A percentile compares a stretch with the other conserved stretches of the same genome.
Conservation (phyloP, 148 eudicot species). For the Linanthus parryae region DNA sequence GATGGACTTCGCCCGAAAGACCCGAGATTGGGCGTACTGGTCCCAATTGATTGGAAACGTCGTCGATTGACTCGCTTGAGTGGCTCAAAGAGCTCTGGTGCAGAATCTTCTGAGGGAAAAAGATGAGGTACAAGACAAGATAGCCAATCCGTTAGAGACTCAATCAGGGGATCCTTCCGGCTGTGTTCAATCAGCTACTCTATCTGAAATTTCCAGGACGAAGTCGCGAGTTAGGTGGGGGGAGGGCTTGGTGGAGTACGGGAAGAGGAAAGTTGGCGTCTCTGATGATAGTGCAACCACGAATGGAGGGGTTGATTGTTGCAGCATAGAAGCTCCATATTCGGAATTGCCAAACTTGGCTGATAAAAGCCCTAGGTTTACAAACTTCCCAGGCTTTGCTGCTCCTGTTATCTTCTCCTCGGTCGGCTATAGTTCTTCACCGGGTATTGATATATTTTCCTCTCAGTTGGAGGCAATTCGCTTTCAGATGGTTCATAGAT, state of each 20-base stretch:
- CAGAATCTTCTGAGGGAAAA: conserved; percentile 37
- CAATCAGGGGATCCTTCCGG: conserved; percentile 50
- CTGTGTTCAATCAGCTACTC: conserved; percentile 26
- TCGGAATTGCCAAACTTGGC: conserved; percentile 28
- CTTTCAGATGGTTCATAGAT: too few relatives aligned
- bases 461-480: too few relatives aligned
- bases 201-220: conserved; percentile 56
- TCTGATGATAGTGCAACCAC: conserved; percentile 48
- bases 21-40: conserved; percentile 45
- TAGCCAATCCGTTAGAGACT: conserved; percentile 32
- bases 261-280: conserved; percentile 75
- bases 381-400: conserved; percentile 56
- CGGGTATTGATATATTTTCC: too few relatives aligned
- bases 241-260: conserved; percentile 88
- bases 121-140: conserved; percentile 32
- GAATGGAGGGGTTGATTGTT: conserved; percentile 19
- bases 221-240: conserved; percentile 97
- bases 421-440: conserved; percentile 72
- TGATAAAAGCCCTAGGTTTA: too few relatives aligned
- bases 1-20: conserved; percentile 38
- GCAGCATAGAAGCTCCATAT: too few relatives aligned
- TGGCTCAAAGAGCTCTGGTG: conserved; percentile 53
- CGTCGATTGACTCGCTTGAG: conserved; percentile 70
- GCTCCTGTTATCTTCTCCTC: conserved; percentile 87
- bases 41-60: conserved; percentile 66